Conservation (phyloP, 495 filamentous ascomycete genomes). For the Peziza echinospora region DNA sequence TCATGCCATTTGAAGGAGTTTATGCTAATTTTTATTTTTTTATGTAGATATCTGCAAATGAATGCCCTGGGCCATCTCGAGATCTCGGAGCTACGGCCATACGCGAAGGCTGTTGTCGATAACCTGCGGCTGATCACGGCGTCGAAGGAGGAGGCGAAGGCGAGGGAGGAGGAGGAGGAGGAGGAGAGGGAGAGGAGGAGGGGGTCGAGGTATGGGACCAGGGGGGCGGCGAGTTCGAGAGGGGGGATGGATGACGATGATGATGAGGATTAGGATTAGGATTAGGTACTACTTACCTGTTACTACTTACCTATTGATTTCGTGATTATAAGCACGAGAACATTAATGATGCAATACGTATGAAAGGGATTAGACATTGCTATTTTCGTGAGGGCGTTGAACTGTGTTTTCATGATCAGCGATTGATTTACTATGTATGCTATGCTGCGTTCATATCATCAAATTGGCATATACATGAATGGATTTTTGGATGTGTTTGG, state of each 20-base stretch:
- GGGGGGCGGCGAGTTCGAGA: too few relatives aligned
- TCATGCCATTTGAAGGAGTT: background rate
- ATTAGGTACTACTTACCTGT: background rate
- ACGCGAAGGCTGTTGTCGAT: constrained; percentile 70
- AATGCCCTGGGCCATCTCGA: constrained; percentile 83
- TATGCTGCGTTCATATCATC: too few relatives aligned
- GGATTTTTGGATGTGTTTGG: too few relatives aligned
- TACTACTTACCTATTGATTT: background rate
- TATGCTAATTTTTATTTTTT: background rate
- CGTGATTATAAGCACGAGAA: background rate
- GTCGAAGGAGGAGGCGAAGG: constrained; percentile 32
- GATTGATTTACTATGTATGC: too few relatives aligned
- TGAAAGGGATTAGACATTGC: too few relatives aligned
- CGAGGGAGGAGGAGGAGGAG: constrained; percentile 33
- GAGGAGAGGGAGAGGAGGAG: constrained; percentile 25
- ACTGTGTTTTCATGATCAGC: too few relatives aligned
- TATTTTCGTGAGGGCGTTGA: too few relatives aligned
- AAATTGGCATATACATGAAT: too few relatives aligned
- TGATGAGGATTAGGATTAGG: background rate
- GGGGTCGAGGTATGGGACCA: background rate
- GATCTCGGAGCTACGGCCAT: constrained; percentile 63
- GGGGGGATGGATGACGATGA: background rate
- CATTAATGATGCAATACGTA: background rate
- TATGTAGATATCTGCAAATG: constrained; percentile 26
- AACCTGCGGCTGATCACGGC: constrained; percentile 49